Evolutionary conservation across 257 asterid genomes (phyloP).

Genomic region (Solanum corneliomulleri): DNA sequence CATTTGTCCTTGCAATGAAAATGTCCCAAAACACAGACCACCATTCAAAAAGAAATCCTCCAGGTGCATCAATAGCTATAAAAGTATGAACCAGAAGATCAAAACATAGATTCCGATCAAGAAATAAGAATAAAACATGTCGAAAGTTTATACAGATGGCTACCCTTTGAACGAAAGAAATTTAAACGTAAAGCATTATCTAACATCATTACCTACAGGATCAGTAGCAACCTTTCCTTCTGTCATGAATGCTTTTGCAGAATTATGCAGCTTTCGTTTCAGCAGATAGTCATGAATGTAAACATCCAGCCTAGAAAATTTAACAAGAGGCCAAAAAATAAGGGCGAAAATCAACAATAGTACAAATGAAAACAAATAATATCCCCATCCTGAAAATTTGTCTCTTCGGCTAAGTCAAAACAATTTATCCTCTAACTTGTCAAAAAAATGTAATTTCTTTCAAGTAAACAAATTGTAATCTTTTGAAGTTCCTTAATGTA

Average conservation of each 20-base stretch:
- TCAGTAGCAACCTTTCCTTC: slow-evolving; percentile 99
- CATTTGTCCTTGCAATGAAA: slow-evolving; percentile 94
- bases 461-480: background rate
- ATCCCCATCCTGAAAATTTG: background rate
- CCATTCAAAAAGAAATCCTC: slow-evolving; percentile 98
- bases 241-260: slow-evolving; percentile 96
- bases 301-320: slow-evolving; percentile 82
- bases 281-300: slow-evolving; percentile 91
- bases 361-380: background rate
- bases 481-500: background rate
- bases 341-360: background rate
- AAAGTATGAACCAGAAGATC: background rate
- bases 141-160: background rate
- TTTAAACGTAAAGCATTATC: background rate
- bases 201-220: slow-evolving; percentile 71
- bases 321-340: background rate
- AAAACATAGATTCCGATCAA: background rate
- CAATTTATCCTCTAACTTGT: background rate
- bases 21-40: slow-evolving; percentile 99
- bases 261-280: slow-evolving; percentile 77
- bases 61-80: slow-evolving; percentile 98
- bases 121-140: background rate
- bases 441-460: background rate
- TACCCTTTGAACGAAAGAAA: background rate
- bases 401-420: background rate